A percentile compares a stretch with the other conserved stretches of the same genome.
These are phyloP conservation scores for Fraxinus latifolia DNA, from an alignment of 305 asterid species.

Conservation along the genomic window DNA sequence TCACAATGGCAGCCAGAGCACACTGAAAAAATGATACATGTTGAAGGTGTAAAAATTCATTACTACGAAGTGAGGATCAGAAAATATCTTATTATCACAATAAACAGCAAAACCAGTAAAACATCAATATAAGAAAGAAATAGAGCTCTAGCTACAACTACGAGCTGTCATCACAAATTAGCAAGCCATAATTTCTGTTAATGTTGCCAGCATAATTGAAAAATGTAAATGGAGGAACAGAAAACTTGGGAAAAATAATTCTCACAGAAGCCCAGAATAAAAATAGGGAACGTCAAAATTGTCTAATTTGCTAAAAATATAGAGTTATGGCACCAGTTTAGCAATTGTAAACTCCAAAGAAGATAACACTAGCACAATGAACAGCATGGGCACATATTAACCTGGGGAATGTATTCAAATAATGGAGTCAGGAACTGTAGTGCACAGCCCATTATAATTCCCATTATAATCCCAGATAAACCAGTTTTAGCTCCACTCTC, in stretches of 20 bases:
- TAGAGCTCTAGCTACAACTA: slow-evolving; percentile 19
- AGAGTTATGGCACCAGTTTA: slow-evolving; percentile 17
- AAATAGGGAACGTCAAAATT: slow-evolving; percentile 5
- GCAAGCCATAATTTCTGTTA: neutral
- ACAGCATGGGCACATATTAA: slow-evolving; percentile 31
- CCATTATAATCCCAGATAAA: slow-evolving; percentile 89
- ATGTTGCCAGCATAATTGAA: slow-evolving; percentile 5
- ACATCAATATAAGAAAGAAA: neutral
- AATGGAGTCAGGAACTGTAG: slow-evolving; percentile 89
- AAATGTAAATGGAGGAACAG: neutral
- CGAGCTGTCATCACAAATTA: slow-evolving; percentile 5
- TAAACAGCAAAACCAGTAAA: slow-evolving; percentile 7
- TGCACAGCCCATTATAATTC: slow-evolving; percentile 90
- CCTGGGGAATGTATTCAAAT: slow-evolving; percentile 96
- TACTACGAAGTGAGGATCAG: neutral
- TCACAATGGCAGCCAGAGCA: slow-evolving; percentile 90
- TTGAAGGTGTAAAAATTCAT: slow-evolving; percentile 2
- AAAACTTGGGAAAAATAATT: slow-evolving; percentile 2
- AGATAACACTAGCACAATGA: slow-evolving; percentile 10
- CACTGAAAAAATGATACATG: slow-evolving; percentile 57
- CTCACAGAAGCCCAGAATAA: neutral
- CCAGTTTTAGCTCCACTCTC: slow-evolving; percentile 99
- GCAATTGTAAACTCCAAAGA: slow-evolving; percentile 1
- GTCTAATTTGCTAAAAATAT: slow-evolving; percentile 15
- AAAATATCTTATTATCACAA: slow-evolving; percentile 18